Base-by-base conservation (phyloP, 371 early-diverging fungal species). In the Saksenaea vasiformis region DNA sequence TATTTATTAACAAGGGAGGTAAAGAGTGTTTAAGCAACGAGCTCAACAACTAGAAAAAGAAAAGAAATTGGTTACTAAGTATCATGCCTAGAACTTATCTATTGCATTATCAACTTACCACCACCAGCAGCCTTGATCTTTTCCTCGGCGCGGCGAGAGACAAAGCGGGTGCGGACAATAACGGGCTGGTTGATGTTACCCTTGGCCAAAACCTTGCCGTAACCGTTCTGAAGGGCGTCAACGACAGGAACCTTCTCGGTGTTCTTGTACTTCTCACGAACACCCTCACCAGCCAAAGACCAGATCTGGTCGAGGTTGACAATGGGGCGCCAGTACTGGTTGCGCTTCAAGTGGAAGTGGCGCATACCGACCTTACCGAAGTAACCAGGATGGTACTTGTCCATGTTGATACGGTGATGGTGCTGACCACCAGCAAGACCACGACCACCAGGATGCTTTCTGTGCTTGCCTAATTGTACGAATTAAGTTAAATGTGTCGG, bases 341-440 rank as follows among this genome's bases (percentile, higher is more conserved):
- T 95, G 76, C 89, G 85, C 88, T 96, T 98, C 89, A 90, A 85
- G 93, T 98, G 98, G 94, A 95, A 98, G 83, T 94, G 88, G 69
- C 98, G 95, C 98, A 97, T 97, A 93, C 99, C 99, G 84, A 98
- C 97, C 89, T 99, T 99, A 86, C 99, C 99, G 78, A 98, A 99
- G 95, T 97, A 98, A 85, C 99, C 99, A 72, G 99, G 99, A 88
- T 99, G 99, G 93, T 95, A 99, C 92, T 94, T 98, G 87, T 98
- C 97, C 93, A 99, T 96, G 90, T 96, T 96, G 87, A 96, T 99
- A 73, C 98, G 93, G 93, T 99, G 98, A 85, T 99, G 99, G 86
- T 98, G 98, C 83, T 93, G 91, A 90, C 99, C 99, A 93, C 99
- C 99, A 86, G 99, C 98, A 79, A 95, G 88, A 95, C 99, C 99